Base-by-base conservation (phyloP, 768 basidiomycete genomes). In the Mycena albidolilacea region DNA sequence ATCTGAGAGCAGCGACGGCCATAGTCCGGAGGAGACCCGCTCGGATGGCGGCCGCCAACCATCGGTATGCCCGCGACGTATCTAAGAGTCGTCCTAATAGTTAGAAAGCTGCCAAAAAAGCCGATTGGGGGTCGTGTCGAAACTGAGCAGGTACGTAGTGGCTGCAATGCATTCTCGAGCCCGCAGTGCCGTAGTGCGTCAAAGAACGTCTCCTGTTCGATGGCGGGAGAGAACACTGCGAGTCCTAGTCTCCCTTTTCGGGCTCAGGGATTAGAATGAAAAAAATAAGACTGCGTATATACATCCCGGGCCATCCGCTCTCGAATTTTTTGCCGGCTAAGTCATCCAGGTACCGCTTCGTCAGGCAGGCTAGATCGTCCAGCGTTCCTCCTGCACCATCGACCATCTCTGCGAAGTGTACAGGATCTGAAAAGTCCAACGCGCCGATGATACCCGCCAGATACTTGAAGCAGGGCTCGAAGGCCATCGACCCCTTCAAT, bases 301-400 rank as follows among this genome's bases (percentile, higher is more conserved):
- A 52, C 17, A 38, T 4, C 15, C 17, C 50, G 0, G 15, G 37
- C 37, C 48, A 52, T 15, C 48, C 63, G 30, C 41, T 7, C 38
- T 55, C 19, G 43, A 39, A 10, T 12, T 43, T 6, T 39, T 17
- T 9, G 37, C 23, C 10, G 15, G 41, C 37, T 14, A 41, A 52
- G 30, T 35, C 38, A 37, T 55, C 30, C 5, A 64, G n/a, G 21
- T 52, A 38, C 12, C 10, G 11, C 38, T 41, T 11, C 4, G 12
- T 39, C n/a, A 60, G 58, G 9, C 1, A 5, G 7, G 39, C 58
- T 17, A 58, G 38, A 38, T 58, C 63, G 7, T 58, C 55, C 11
- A 58, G 14, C 7, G 48, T 52, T 17, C 63, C 63, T 37, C 63
- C 55, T 11, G 55, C 55, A 17, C 55, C 55, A 37, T 58, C 55